Base-by-base conservation (phyloP, 2,329 filamentous ascomycete species). In the Arachnopeziza araneosa region DNA sequence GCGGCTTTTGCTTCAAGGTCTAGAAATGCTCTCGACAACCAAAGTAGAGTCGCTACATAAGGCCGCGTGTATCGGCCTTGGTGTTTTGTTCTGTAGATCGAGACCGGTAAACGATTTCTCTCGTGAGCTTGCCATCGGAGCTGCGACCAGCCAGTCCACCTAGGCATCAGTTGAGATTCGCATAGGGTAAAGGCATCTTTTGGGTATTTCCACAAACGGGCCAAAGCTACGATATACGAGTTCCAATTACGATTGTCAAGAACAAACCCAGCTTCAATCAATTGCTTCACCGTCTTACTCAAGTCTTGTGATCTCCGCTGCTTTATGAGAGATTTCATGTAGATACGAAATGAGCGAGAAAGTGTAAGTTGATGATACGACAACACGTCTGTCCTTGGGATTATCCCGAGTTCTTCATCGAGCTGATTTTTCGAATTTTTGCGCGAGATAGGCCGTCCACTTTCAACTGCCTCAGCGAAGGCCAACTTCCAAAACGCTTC, bases 231-330 rank as follows among this genome's bases (percentile, higher is more conserved):
- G 58, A 96, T 81, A 64, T 90, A 86, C 55, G 83, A 79, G 71
- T 96, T 95, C 91, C 91, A 96, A 66, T 90, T 92, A 67, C 81
- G 82, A 71, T 83, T 87, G 69, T 91, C 87, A 60, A 97, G 75
- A 26, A 78, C 76, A 76, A 93, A 97, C 12, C 93, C 93, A 50
- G 81, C 79, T 1, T 72, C 71, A 56, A 78, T 75, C 22, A 81
- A 65, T n/a, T 76, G 72, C 61, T 79, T 75, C 71, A 86, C 79
- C 14, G 79, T 75, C 56, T 76, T 75, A 57, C 84, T 70, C 1
- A 83, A 75, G 24, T 76, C 73, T n/a, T 75, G 75, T 2, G 84
- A 74, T 54, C 83, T 78, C 61, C 83, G 82, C 58, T 84, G 83
- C 24, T 68, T 68, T 32, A 76, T 72, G 10, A 88, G 72, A 56